These are phyloP conservation scores for Panicum virgatum DNA, from an alignment of 202 grass and related monocot genomes.

Conservation along the genomic window DNA sequence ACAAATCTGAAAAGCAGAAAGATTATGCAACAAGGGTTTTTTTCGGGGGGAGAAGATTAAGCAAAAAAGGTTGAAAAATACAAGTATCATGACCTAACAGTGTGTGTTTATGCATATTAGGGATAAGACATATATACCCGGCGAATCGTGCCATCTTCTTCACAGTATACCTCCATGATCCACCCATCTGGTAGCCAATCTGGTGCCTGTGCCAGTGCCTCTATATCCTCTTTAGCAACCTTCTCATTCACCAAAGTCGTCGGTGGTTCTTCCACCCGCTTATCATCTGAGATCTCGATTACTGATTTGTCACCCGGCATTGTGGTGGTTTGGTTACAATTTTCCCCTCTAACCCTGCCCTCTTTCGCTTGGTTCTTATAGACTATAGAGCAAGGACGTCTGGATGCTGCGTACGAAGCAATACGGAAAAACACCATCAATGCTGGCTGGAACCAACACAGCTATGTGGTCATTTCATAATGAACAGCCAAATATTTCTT, in stretches of 20 bases:
- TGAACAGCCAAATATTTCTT: too few relatives aligned
- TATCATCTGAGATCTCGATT: not conserved
- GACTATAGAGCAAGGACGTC: not conserved
- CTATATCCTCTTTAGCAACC: not conserved
- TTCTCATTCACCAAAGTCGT: not conserved
- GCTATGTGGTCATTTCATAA: too few relatives aligned
- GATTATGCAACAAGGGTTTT: not conserved
- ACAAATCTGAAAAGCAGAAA: not conserved
- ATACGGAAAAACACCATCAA: not conserved
- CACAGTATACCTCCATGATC: constrained; percentile 37
- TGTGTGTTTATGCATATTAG: not conserved
- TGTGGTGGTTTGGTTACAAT: not conserved
- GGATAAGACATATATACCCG: constrained; percentile 10
- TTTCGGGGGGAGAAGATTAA: too few relatives aligned
- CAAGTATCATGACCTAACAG: not conserved
- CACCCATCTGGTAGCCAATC: constrained; percentile 45
- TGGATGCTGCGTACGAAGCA: not conserved
- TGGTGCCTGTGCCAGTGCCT: not conserved
- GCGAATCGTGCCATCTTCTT: constrained; percentile 8
- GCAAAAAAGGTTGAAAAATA: not conserved
- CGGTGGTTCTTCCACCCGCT: not conserved
- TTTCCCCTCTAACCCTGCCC: not conserved
- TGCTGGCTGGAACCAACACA: not conserved
- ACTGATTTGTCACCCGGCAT: not conserved
- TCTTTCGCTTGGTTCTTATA: not conserved